A percentile compares a stretch with the other conserved stretches of the same genome.
These are phyloP conservation scores for Tolypocladium capitatum DNA, from an alignment of 2,329 filamentous ascomycete species.

Conservation along the genomic window DNA sequence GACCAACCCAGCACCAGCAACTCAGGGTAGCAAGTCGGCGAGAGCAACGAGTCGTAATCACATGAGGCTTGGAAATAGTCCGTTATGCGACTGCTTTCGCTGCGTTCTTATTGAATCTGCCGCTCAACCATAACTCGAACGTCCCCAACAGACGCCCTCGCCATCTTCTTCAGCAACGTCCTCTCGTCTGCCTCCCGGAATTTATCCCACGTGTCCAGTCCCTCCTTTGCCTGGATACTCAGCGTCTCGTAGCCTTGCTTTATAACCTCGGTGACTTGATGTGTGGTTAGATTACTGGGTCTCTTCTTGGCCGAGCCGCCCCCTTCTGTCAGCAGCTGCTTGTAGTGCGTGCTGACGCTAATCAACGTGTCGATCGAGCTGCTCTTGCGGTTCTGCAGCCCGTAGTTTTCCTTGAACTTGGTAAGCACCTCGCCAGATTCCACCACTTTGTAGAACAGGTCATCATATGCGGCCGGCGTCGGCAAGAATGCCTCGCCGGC, in stretches of 20 bases:
- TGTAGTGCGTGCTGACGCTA: conserved; percentile 74
- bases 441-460: conserved; percentile 96
- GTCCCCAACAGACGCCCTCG: conserved; percentile 58
- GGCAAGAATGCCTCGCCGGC: conserved; percentile 85
- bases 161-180: conserved; percentile 73
- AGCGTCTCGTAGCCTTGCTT: conserved; percentile 94
- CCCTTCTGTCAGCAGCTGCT: conserved; percentile 57
- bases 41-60: not conserved
- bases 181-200: conserved; percentile 83
- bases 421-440: conserved; percentile 73
- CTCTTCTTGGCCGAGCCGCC: conserved; percentile 24
- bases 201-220: conserved; percentile 70
- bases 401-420: conserved; percentile 72
- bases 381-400: conserved; percentile 39
- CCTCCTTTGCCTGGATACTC: conserved; percentile 80
- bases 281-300: conserved; percentile 61
- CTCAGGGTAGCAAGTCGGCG: not conserved
- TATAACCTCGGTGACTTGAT: conserved; percentile 80
- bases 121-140: conserved; percentile 37
- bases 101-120: conserved; percentile 5
- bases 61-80: not conserved
- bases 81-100: not conserved
- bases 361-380: conserved; percentile 77
- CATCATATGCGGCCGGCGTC: conserved; percentile 77
- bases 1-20: no score